Evolutionary conservation across 768 basidiomycete genomes (phyloP).

Genomic region (Boletus rex-veris): DNA sequence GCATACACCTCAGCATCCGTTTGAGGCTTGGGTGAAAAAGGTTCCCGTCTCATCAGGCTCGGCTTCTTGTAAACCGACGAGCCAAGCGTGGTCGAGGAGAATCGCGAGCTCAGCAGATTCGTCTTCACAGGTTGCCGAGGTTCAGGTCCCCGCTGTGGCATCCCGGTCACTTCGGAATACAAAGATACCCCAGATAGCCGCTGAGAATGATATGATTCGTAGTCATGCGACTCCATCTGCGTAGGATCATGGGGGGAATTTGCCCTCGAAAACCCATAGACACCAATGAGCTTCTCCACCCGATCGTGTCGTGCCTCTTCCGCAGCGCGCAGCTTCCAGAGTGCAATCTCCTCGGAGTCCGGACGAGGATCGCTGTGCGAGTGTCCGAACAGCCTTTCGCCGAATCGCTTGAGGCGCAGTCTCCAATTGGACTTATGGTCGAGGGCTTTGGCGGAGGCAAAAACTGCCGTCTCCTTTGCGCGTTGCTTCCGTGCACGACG

Average conservation of each 20-base stretch:
- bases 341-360: constrained; percentile 44
- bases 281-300: constrained; percentile 49
- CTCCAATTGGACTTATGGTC: constrained; percentile 52
- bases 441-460: constrained; percentile 58
- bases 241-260: constrained; percentile 34
- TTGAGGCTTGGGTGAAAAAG: constrained; percentile 26
- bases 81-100: constrained; percentile 45
- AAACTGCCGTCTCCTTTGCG: constrained; percentile 60
- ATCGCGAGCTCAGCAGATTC: constrained; percentile 42
- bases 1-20: constrained; percentile 65
- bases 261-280: constrained; percentile 45
- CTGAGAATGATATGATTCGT: constrained; percentile 28
- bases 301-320: constrained; percentile 49
- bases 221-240: constrained; percentile 19
- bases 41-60: constrained; percentile 28
- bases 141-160: constrained; percentile 57
- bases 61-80: constrained; percentile 34
- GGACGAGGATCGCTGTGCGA: constrained; percentile 24
- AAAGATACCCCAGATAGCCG: constrained; percentile 50
- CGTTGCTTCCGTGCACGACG: constrained; percentile 66
- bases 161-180: constrained; percentile 68
- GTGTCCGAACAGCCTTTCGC: constrained; percentile 57
- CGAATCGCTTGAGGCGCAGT: constrained; percentile 50
- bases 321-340: constrained; percentile 48
- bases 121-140: constrained; percentile 69